Base-by-base conservation (phyloP, 306 rosid species). In the Vigna trinervia region DNA sequence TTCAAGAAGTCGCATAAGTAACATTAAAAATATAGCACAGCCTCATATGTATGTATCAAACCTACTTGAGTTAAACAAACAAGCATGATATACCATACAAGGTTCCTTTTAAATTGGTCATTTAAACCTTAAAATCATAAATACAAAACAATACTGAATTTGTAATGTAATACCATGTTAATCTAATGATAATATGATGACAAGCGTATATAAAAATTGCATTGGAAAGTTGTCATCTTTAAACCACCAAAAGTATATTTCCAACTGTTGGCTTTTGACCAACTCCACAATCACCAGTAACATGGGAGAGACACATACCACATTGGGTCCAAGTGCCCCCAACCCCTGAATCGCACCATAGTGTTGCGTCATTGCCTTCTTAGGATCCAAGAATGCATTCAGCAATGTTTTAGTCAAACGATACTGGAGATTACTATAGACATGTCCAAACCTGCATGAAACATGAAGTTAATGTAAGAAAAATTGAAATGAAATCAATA, bases 281-380 rank as follows among this genome's bases (percentile, higher is more conserved):
- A 64, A 66, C 28, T 50, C 34, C 50, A 39, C 46, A 72, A 68
- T 22, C 50, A 28, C 74, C 53, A 74, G 70, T 54, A 75, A 86
- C 74, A 71, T 20, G 81, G 81, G 76, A 81, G 10, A 79, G 41
- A 23, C n/a, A 15, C 81, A 74, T 92, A 92, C 95, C 93, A 92
- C 93, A 23, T 86, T 87, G 81, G 97, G 84, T 72, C 97, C 97
- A 48, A 92, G 71, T 58, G 91, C 90, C 32, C 87, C 87, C 80
- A 92, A 85, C 73, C 97, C 97, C 85, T 88, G 95, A 84, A 90
- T 87, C 71, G 97, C 95, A 74, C 97, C 97, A 75, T 92, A 92
- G 74, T 92, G 95, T 83, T 92, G 95, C 5, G 97, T 90, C 84
- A 92, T 12, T 75, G 95, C 88, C 77, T 92, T 86, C 80, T 87